Percentiles rank a stretch among this genome's conserved stretches.
Conservation (phyloP, 176 grass and related monocot species). For the Oryza glumipatula region DNA sequence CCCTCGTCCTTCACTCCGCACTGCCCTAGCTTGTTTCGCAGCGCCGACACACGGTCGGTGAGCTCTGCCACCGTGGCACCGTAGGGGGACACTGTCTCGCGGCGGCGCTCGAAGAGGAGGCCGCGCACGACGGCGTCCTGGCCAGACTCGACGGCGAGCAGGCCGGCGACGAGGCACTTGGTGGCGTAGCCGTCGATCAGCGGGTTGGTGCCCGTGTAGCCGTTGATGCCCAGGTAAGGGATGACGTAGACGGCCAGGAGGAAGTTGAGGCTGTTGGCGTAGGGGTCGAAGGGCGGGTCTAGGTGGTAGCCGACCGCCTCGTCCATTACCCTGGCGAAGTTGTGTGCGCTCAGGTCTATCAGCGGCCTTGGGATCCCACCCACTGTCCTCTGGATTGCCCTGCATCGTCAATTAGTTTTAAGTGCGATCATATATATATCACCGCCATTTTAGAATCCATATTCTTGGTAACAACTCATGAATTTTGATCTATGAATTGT, state of each 20-base stretch:
- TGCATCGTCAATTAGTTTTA: neutral
- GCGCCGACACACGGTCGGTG: conserved; percentile 57
- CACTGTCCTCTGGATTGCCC: conserved; percentile 64
- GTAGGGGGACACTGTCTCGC: conserved; percentile 56
- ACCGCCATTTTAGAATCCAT: too few relatives aligned
- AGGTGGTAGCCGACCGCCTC: conserved; percentile 57
- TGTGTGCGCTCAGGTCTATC: conserved; percentile 60
- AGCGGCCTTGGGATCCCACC: conserved; percentile 62
- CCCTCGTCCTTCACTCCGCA: conserved; percentile 87
- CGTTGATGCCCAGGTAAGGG: conserved; percentile 76
- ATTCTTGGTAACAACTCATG: too few relatives aligned
- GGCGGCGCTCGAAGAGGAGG: conserved; percentile 51
- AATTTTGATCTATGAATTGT: too few relatives aligned
- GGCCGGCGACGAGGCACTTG: conserved; percentile 56
- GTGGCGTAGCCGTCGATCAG: conserved; percentile 65
- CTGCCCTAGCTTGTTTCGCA: conserved; percentile 55
- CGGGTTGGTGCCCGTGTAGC: conserved; percentile 66
- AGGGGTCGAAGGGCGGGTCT: conserved; percentile 80
- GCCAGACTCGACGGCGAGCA: conserved; percentile 58
- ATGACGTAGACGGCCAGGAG: conserved; percentile 63
- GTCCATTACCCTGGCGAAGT: conserved; percentile 72
- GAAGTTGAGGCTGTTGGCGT: conserved; percentile 60
- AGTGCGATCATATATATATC: neutral
- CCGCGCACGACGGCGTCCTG: conserved; percentile 64
- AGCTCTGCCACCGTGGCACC: conserved; percentile 70